phyloP scores from a whole-genome alignment of 2,329 filamentous ascomycete genomes.

The Davidsoniella virescens region DNA sequence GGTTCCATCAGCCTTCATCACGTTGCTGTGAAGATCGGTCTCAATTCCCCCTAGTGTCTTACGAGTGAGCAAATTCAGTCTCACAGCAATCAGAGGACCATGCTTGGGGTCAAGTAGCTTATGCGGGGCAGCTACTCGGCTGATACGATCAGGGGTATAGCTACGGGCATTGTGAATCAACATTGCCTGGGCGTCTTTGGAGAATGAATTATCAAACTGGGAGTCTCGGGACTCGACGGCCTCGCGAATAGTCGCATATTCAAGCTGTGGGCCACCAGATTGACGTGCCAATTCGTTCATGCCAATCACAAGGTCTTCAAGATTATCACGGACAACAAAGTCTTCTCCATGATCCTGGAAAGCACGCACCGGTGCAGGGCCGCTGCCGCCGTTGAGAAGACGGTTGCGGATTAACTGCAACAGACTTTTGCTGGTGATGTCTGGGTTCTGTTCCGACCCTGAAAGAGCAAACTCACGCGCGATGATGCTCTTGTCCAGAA shows the following conservation, averaged over 20 bases:
- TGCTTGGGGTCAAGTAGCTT: slow-evolving; percentile 35
- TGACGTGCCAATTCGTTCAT: slow-evolving; percentile 41
- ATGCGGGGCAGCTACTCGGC: slow-evolving; percentile 37
- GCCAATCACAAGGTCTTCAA: slow-evolving; percentile 36
- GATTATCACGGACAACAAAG: slow-evolving; percentile 40
- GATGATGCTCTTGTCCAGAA: slow-evolving; percentile 41
- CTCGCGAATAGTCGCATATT: slow-evolving; percentile 27
- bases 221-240: slow-evolving; percentile 36
- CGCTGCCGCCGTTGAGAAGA: slow-evolving; percentile 31
- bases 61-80: slow-evolving; percentile 43
- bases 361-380: slow-evolving; percentile 37
- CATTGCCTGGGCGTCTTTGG: slow-evolving; percentile 47
- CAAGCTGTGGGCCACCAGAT: slow-evolving; percentile 30
- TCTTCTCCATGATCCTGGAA: slow-evolving; percentile 43
- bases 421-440: slow-evolving; percentile 40
- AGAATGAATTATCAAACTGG: slow-evolving; percentile 39
- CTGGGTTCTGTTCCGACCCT: slow-evolving; percentile 47
- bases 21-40: slow-evolving; percentile 40
- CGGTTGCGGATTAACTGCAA: slow-evolving; percentile 34
- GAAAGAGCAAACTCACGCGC: slow-evolving; percentile 46
- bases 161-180: slow-evolving; percentile 38
- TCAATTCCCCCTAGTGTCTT: slow-evolving; percentile 46
- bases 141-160: slow-evolving; percentile 37
- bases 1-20: slow-evolving; percentile 31
- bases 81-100: slow-evolving; percentile 43